Evolutionary conservation across 2,329 filamentous ascomycete genomes (phyloP).

Genomic region (Ophiostoma sp.): DNA sequence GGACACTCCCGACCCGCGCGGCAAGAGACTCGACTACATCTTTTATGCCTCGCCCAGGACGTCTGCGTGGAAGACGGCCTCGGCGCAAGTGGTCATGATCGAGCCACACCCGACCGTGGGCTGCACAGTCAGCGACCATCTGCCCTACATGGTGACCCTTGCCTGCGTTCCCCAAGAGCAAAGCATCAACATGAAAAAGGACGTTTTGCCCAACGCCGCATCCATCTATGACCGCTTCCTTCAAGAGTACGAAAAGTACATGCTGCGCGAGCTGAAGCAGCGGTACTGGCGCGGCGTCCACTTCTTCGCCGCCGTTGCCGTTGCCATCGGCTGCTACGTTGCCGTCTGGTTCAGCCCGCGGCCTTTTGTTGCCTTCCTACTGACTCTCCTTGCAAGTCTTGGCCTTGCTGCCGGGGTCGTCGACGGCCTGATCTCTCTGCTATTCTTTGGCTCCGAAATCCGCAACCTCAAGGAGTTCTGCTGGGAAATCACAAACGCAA

Average conservation of each 20-base stretch:
- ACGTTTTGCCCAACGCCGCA: neutral
- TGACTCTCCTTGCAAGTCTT: slow-evolving; percentile 75
- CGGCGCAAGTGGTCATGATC: slow-evolving; percentile 70
- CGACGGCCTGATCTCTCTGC: slow-evolving; percentile 76
- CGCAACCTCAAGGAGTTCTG: slow-evolving; percentile 83
- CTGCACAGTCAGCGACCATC: slow-evolving; percentile 91
- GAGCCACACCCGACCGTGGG: slow-evolving; percentile 72
- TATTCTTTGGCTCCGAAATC: slow-evolving; percentile 83
- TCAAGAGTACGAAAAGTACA: slow-evolving; percentile 62
- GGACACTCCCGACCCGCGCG: slow-evolving; percentile 62
- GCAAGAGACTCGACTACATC: slow-evolving; percentile 92
- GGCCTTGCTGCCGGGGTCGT: slow-evolving; percentile 69
- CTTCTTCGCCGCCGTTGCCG: slow-evolving; percentile 61
- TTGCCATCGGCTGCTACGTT: slow-evolving; percentile 69
- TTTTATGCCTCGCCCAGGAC: slow-evolving; percentile 56
- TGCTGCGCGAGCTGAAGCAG: slow-evolving; percentile 64
- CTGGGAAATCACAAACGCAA: slow-evolving; percentile 79
- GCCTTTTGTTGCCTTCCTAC: slow-evolving; percentile 66
- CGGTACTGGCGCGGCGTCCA: slow-evolving; percentile 66
- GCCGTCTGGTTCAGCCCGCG: slow-evolving; percentile 80
- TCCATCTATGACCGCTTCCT: slow-evolving; percentile 60
- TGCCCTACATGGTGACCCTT: slow-evolving; percentile 80
- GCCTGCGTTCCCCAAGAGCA: neutral
- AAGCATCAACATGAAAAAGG: neutral
- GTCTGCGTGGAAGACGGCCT: slow-evolving; percentile 66